phyloP scores from a whole-genome alignment of 140 eudicot species.

The Cichorium intybus region DNA sequence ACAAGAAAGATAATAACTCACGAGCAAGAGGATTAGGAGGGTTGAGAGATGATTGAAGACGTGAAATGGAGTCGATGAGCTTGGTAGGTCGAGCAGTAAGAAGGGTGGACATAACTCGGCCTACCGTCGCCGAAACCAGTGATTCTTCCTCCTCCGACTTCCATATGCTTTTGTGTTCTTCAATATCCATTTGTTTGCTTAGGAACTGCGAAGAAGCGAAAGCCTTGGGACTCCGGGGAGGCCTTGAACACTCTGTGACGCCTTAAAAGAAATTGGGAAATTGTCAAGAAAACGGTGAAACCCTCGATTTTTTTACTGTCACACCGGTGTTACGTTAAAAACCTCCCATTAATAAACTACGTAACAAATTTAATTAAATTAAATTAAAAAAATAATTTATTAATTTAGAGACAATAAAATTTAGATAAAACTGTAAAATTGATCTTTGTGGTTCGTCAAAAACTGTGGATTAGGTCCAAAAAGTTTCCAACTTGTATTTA shows the following conservation, averaged over 20 bases:
- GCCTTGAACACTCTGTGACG: not conserved
- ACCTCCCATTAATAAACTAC: too few relatives aligned
- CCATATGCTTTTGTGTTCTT: conserved; percentile 32
- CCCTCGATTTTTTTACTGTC: too few relatives aligned
- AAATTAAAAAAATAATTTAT: too few relatives aligned
- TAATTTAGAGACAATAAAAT: too few relatives aligned
- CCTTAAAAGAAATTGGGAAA: not conserved
- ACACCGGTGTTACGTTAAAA: too few relatives aligned
- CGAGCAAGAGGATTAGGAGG: conserved; percentile 38
- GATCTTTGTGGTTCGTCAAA: too few relatives aligned
- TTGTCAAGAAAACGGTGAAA: too few relatives aligned
- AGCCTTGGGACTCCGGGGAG: not conserved
- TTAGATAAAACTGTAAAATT: too few relatives aligned
- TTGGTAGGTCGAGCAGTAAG: conserved; percentile 59
- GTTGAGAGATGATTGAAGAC: conserved; percentile 56
- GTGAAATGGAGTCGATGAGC: conserved; percentile 64
- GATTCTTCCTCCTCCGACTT: conserved; percentile 34
- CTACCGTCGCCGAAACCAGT: conserved; percentile 56
- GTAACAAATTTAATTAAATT: too few relatives aligned
- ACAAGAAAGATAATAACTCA: conserved; percentile 9
- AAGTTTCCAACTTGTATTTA: too few relatives aligned
- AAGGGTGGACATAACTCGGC: conserved; percentile 63
- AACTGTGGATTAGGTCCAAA: too few relatives aligned
- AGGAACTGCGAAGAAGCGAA: conserved; percentile 6
- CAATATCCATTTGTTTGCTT: conserved; percentile 32